These are phyloP conservation scores for Colletotrichum phormii DNA, from an alignment of 2,329 filamentous ascomycete genomes.

Conservation along the genomic window DNA sequence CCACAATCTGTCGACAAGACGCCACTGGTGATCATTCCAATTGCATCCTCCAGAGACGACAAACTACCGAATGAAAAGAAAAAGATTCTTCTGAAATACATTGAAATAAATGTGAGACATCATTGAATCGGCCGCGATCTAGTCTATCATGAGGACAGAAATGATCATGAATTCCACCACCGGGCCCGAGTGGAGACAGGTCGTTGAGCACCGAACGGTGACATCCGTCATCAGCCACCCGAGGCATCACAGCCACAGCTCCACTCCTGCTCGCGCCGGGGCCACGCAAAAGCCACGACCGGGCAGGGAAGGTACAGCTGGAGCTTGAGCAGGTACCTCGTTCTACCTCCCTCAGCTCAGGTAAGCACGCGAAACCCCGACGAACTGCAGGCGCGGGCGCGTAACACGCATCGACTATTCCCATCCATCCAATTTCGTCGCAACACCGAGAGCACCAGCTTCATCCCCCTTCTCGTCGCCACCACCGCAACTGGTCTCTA, in stretches of 20 bases:
- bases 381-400: constrained; percentile 35
- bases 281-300: constrained; percentile 25
- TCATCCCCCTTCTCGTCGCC: constrained; percentile 18
- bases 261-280: constrained; percentile 25
- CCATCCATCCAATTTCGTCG: constrained; percentile 35
- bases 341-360: constrained; percentile 30
- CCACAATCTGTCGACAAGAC: neutral
- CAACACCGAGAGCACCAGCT: constrained; percentile 25
- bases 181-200: constrained; percentile 13
- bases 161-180: neutral
- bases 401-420: constrained; percentile 34
- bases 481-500: constrained; percentile 26
- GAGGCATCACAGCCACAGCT: constrained; percentile 5
- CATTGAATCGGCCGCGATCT: neutral
- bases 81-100: neutral
- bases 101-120: neutral
- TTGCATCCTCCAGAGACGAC: neutral
- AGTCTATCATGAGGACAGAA: neutral
- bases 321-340: constrained; percentile 10
- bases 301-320: constrained; percentile 20
- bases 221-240: constrained; percentile 31
- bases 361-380: constrained; percentile 38
- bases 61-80: neutral
- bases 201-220: constrained; percentile 20
- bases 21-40: neutral